Base-by-base conservation (phyloP, 1,284 basidiomycete genomes). In the Hortiboletus rubellus region DNA sequence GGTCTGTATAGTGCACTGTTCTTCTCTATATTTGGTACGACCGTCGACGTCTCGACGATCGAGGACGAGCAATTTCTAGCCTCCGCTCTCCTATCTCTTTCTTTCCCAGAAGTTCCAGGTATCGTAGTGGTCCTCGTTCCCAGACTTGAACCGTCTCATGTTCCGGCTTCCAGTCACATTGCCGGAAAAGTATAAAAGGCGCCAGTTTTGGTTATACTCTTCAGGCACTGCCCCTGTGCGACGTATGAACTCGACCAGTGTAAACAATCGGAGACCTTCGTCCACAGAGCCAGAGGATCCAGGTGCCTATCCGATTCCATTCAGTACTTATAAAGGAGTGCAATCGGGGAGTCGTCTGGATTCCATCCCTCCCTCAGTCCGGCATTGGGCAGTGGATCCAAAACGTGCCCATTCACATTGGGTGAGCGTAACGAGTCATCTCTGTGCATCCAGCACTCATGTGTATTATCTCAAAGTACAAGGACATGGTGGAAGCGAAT, bases 331-430 rank as follows among this genome's bases (percentile, higher is more conserved):
- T 1, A 3, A 1, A 10, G 33, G 10, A 7, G 27, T 63, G 33
- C 38, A 54, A 52, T 46, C 58, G 52, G 67, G 61, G 12, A 62
- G 56, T 47, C 58, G 66, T 36, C 58, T 66, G 43, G 67, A 66
- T 9, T 50, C 63, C n/a, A 50, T 66, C 15, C 3, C 47, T 7
- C 7, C 24, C 3, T 2, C 2, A 0, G 14, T 58, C 5, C 56
- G 63, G 10, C 54, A 55, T 47, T 69, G 67, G 65, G 66, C 63
- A 10, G 55, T 61, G 10, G 1, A 11, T 12, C 5, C 22, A 17
- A 1, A 9, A 22, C 55, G 51, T 5, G 15, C 47, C 8, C 0
- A 3, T 11, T n/a, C 9, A 0, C 9, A 0, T 12, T 66, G 67
- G 67, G 65, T 69, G 27, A 62, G 67, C 18, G 40, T 12, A 42